phyloP scores from a whole-genome alignment of 2,329 filamentous ascomycete genomes.

The Thermoascus crustaceus region DNA sequence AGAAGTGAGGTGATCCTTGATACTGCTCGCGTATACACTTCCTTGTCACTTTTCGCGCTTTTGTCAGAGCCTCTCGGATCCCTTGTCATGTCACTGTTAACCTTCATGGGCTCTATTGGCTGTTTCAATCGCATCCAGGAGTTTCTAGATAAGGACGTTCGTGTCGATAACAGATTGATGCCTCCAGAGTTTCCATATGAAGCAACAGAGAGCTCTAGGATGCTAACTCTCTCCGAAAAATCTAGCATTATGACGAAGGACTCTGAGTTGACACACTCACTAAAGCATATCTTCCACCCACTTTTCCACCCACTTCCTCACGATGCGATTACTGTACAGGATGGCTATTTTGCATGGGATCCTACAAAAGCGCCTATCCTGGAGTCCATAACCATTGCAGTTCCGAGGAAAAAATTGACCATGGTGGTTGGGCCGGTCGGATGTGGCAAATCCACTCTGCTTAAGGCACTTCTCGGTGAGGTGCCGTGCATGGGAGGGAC shows the following conservation, averaged over 20 bases:
- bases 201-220: conserved; percentile 11
- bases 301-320: conserved; percentile 8
- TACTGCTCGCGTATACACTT: conserved; percentile 38
- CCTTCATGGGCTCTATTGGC: conserved; percentile 38
- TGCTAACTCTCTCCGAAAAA: conserved; percentile 14
- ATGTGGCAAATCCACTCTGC: conserved; percentile 46
- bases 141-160: conserved; percentile 32
- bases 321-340: conserved; percentile 34
- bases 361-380: conserved; percentile 33
- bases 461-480: conserved; percentile 40
- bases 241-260: conserved; percentile 16
- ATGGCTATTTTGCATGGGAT: conserved; percentile 43
- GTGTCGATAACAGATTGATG: conserved; percentile 18
- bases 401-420: conserved; percentile 38
- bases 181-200: conserved; percentile 2
- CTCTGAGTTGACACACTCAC: conserved; percentile 16
- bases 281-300: conserved; percentile 11
- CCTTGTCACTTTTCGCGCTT: conserved; percentile 40
- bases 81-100: conserved; percentile 39
- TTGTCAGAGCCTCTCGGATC: conserved; percentile 39
- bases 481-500: conserved; percentile 26
- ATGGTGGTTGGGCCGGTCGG: conserved; percentile 45
- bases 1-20: conserved; percentile 26
- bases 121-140: conserved; percentile 41
- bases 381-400: conserved; percentile 32